Conservation (phyloP, 306 rosid genomes). For the Gleditsia sinensis region DNA sequence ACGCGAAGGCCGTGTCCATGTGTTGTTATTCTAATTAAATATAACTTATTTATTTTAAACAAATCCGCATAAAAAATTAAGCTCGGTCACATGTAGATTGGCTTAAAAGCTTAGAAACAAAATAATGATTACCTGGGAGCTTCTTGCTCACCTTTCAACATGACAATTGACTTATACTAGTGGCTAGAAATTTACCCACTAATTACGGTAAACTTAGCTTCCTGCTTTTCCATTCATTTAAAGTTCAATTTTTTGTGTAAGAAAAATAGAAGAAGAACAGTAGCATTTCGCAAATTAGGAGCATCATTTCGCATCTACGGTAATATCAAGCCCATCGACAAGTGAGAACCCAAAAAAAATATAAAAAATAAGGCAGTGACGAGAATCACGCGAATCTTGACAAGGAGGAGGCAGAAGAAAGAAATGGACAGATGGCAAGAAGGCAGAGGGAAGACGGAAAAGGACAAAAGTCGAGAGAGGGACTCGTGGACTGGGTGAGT, state of each 20-base stretch:
- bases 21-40: too few species aligned
- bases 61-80: too few species aligned
- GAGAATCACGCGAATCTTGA: conserved; percentile 43
- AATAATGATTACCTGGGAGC: background rate
- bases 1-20: too few species aligned
- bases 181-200: conserved; percentile 13
- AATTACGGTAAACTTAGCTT: conserved; percentile 4
- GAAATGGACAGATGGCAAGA: background rate
- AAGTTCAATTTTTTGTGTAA: too few species aligned
- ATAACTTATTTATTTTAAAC: too few species aligned
- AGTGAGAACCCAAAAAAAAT: background rate
- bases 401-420: conserved; percentile 18
- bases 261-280: too few species aligned
- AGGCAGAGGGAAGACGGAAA: conserved; percentile 39
- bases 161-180: background rate
- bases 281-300: too few species aligned
- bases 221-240: background rate
- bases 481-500: conserved; percentile 30
- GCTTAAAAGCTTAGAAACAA: too few species aligned
- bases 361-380: background rate
- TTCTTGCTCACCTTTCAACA: background rate
- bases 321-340: too few species aligned
- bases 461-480: conserved; percentile 21
- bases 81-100: too few species aligned
- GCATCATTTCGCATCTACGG: too few species aligned